phyloP scores from a whole-genome alignment of 2,329 filamentous ascomycete species.

The Diaporthe australafricana region DNA sequence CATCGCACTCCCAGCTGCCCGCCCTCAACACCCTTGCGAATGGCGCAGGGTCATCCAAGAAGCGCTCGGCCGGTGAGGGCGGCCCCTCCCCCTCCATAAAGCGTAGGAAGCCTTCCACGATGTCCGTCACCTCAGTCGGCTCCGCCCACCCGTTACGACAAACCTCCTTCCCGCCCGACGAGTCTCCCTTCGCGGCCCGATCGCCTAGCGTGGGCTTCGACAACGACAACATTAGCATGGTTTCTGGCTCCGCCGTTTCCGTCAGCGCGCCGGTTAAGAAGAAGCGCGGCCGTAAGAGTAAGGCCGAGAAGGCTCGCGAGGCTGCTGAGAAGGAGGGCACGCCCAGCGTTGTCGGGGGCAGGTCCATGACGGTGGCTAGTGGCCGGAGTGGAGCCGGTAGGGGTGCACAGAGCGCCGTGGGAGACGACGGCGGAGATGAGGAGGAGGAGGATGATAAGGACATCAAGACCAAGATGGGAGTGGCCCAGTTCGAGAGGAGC shows the following conservation, averaged over 20 bases:
- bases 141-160: slow-evolving; percentile 79
- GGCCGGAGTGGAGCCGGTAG: slow-evolving; percentile 51
- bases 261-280: slow-evolving; percentile 60
- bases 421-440: slow-evolving; percentile 64
- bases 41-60: slow-evolving; percentile 64
- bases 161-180: slow-evolving; percentile 82
- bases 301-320: slow-evolving; percentile 64
- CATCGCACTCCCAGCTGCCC: slow-evolving; percentile 62
- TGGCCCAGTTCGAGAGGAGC: slow-evolving; percentile 47
- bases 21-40: slow-evolving; percentile 40
- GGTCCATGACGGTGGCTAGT: slow-evolving; percentile 57
- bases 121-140: slow-evolving; percentile 63
- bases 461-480: slow-evolving; percentile 44
- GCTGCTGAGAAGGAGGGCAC: slow-evolving; percentile 46
- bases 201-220: slow-evolving; percentile 72
- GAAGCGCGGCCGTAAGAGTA: slow-evolving; percentile 72
- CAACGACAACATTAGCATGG: slow-evolving; percentile 68
- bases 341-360: slow-evolving; percentile 59
- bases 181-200: slow-evolving; percentile 66
- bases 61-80: slow-evolving; percentile 66
- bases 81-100: slow-evolving; percentile 65
- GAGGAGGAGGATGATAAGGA: slow-evolving; percentile 48
- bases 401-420: slow-evolving; percentile 58
- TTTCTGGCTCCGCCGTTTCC: slow-evolving; percentile 71
- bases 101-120: slow-evolving; percentile 77